Percentiles rank a stretch among this genome's conserved stretches.
phyloP scores from a whole-genome alignment of 2,329 filamentous ascomycete species.

The Pseudogymnoascus sp. region DNA sequence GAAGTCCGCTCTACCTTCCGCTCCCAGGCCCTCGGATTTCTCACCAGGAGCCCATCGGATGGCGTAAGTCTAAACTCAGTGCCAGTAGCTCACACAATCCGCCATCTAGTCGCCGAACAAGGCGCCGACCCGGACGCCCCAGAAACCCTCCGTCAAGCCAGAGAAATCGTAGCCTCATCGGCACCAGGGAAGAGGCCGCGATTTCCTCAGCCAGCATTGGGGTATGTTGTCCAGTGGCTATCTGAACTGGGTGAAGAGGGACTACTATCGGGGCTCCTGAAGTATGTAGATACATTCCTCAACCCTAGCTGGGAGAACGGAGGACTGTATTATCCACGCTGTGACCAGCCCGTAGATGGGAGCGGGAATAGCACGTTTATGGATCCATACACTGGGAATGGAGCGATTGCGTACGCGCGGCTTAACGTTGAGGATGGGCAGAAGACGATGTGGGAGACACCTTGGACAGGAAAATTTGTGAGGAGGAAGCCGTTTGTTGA shows the following conservation, averaged over 20 bases:
- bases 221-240: constrained; percentile 27
- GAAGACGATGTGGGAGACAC: constrained; percentile 29
- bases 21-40: constrained; percentile 21
- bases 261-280: constrained; percentile 19
- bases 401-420: constrained; percentile 29
- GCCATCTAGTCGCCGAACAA: constrained; percentile 13
- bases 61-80: constrained; percentile 19
- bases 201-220: constrained; percentile 19
- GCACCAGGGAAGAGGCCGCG: background rate
- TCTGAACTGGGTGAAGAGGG: constrained; percentile 27
- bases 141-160: background rate
- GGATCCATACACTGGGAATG: constrained; percentile 32
- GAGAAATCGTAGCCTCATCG: background rate
- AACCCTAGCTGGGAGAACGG: constrained; percentile 28
- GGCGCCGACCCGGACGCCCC: constrained; percentile 12
- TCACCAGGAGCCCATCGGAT: constrained; percentile 20
- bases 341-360: constrained; percentile 20
- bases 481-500: constrained; percentile 12
- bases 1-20: constrained; percentile 23
- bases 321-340: constrained; percentile 29
- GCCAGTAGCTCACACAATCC: constrained; percentile 21
- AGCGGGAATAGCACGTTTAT: constrained; percentile 23
- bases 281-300: constrained; percentile 24
- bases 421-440: constrained; percentile 31
- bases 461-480: constrained; percentile 19